phyloP scores from a whole-genome alignment of 2,329 filamentous ascomycete genomes.

The Penicillium sp. region DNA sequence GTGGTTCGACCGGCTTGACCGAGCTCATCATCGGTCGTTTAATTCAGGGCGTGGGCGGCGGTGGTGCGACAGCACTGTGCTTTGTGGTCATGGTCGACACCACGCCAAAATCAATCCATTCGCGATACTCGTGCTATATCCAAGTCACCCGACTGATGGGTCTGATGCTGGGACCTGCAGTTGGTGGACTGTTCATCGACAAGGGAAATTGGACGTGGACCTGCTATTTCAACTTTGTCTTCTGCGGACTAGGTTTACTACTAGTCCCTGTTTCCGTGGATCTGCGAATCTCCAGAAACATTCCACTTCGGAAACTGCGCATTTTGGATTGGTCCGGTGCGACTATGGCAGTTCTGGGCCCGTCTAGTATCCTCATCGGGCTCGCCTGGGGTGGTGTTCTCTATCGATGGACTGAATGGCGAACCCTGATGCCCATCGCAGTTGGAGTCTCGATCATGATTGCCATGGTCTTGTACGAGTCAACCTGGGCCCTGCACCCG shows the following conservation, averaged over 20 bases:
- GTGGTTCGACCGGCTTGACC: constrained; percentile 31
- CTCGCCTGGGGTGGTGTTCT: constrained; percentile 40
- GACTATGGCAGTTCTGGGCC: constrained; percentile 34
- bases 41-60: constrained; percentile 44
- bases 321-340: constrained; percentile 41
- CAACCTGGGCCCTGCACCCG: constrained; percentile 27
- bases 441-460: constrained; percentile 29
- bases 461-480: constrained; percentile 34
- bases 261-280: constrained; percentile 28
- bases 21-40: constrained; percentile 40
- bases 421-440: constrained; percentile 37
- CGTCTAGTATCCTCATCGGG: constrained; percentile 37
- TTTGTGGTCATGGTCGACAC: constrained; percentile 41
- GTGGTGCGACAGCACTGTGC: constrained; percentile 40
- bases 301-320: constrained; percentile 18
- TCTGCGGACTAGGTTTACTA: constrained; percentile 25
- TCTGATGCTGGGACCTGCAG: constrained; percentile 22
- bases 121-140: constrained; percentile 30
- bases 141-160: constrained; percentile 29
- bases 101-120: constrained; percentile 29
- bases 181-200: constrained; percentile 25
- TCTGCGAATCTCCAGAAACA: constrained; percentile 19
- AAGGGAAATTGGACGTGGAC: constrained; percentile 22
- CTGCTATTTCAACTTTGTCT: constrained; percentile 30
- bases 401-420: constrained; percentile 35